Base-by-base conservation (phyloP, 768 basidiomycete genomes). In the Lactarius sanguifluus region DNA sequence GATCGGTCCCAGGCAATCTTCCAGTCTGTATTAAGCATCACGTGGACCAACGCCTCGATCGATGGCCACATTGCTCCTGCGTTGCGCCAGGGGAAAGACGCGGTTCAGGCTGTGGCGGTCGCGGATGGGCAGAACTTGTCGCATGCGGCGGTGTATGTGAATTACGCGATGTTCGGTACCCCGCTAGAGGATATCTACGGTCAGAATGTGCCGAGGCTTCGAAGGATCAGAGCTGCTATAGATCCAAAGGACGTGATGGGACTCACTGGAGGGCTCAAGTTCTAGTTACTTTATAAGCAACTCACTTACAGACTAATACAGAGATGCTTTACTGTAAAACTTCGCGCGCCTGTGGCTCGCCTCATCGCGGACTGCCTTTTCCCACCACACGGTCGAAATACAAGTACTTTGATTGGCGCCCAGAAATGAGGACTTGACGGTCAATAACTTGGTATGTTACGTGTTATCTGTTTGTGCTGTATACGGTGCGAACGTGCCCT, bases 1-100 rank as follows among this genome's bases (percentile, higher is more conserved):
- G 58, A 64, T n/a, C 67, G 67, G 28, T 59, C 57, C 6, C 67
- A 59, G 1, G 45, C 60, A 2, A 5, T 69, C 55, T 57, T 66
- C 38, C 67, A 60, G 10, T 36, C 61, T 16, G 18, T 10, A 32
- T 1, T 59, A 15, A 0, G 10, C 9, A 0, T 47, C 34, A 1
- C 32, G 18, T 69, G 55, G 25, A 23, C 28, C 5, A 59, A 64
- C 2, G 47, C 78, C 15, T 47, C 73, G 5, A 72, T 73, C 1
- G 86, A 87, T 68, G 30, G 30, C 30, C 30, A 30, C 40, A 78
- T 86, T 57, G 73, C 80, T n/a, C 52, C 76, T 28, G 80, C 82
- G 9, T 73, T 79, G n/a, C 73, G 73, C 23, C 64, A 52, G 5
- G 34, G 15, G 16, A 18, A 59, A 1, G 38, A 23, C 18, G 10